These are phyloP conservation scores for Candida sanyaensis DNA, from an alignment of 1,139 yeast species.

Conservation along the genomic window DNA sequence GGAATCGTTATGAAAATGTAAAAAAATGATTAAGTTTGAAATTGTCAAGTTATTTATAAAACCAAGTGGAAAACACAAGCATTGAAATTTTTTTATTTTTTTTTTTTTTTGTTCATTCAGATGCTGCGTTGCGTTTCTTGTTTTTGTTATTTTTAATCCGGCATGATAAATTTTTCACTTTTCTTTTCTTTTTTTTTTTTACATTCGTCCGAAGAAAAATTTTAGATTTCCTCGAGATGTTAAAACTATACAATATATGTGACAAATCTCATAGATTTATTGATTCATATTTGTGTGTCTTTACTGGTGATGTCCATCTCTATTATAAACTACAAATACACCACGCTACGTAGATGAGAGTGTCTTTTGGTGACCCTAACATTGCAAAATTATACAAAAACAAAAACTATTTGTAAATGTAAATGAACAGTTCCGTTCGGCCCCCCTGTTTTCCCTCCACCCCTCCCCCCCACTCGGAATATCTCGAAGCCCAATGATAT, in stretches of 20 bases:
- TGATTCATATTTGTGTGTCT: no score
- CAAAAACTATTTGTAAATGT: background rate
- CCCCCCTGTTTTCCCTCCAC: no score
- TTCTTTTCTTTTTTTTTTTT: background rate
- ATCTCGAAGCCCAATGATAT: background rate
- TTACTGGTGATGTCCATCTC: no score
- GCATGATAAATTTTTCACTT: background rate
- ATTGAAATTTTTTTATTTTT: background rate
- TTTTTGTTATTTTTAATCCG: background rate
- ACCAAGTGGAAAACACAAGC: background rate
- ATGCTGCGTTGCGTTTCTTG: background rate
- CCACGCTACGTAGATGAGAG: no score
- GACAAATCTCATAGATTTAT: no score
- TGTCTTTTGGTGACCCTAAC: no score
- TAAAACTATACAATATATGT: background rate
- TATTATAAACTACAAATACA: no score
- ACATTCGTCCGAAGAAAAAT: background rate
- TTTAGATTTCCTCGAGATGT: background rate
- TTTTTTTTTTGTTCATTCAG: background rate
- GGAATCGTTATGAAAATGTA: background rate
- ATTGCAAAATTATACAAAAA: background rate
- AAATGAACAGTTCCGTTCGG: slow-evolving; percentile 1
- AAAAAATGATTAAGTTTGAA: background rate
- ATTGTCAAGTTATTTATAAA: slow-evolving; percentile 2
- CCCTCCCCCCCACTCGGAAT: background rate